A percentile compares a stretch with the other conserved stretches of the same genome.
phyloP scores from a whole-genome alignment of 2,329 filamentous ascomycete genomes.

The Orbilia ellipsospora region DNA sequence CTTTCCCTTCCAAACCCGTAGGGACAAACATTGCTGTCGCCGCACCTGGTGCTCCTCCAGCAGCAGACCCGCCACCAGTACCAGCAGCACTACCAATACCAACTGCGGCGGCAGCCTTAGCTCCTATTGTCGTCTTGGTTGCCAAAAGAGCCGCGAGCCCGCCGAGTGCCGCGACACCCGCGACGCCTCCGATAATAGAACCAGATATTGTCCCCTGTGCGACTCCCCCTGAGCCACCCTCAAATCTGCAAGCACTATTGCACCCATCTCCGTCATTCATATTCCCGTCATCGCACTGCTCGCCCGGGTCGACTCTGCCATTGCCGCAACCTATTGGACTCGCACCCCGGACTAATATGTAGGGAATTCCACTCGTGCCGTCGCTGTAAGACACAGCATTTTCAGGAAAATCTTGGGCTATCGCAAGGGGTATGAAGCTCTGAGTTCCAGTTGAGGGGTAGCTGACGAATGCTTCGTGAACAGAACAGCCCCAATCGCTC shows the following conservation, averaged over 20 bases:
- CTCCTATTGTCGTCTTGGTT: constrained; percentile 28
- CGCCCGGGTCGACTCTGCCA: constrained; percentile 61
- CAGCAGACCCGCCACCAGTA: constrained; percentile 15
- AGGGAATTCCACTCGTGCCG: constrained; percentile 63
- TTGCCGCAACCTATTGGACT: constrained; percentile 64
- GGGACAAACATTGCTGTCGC: constrained; percentile 45
- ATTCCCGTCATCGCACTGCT: constrained; percentile 63
- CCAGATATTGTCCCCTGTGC: constrained; percentile 26
- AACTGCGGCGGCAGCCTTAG: constrained; percentile 34
- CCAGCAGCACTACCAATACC: constrained; percentile 31
- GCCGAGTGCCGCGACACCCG: constrained; percentile 31
- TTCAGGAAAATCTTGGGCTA: no score
- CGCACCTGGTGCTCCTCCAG: constrained; percentile 29
- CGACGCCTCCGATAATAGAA: constrained; percentile 23
- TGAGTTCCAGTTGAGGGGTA: background rate
- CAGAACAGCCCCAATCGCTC: constrained; percentile 4
- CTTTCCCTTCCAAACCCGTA: constrained; percentile 45
- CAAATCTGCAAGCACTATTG: constrained; percentile 61
- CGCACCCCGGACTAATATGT: constrained; percentile 63
- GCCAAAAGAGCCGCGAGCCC: constrained; percentile 26
- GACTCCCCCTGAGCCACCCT: background rate
- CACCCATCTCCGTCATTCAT: constrained; percentile 60
- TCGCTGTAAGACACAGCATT: constrained; percentile 61
- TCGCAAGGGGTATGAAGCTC: background rate
- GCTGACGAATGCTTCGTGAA: constrained; percentile 2